Evolutionary conservation across 2,329 filamentous ascomycete genomes (phyloP).

Genomic region (Nigrograna mackinnonii): DNA sequence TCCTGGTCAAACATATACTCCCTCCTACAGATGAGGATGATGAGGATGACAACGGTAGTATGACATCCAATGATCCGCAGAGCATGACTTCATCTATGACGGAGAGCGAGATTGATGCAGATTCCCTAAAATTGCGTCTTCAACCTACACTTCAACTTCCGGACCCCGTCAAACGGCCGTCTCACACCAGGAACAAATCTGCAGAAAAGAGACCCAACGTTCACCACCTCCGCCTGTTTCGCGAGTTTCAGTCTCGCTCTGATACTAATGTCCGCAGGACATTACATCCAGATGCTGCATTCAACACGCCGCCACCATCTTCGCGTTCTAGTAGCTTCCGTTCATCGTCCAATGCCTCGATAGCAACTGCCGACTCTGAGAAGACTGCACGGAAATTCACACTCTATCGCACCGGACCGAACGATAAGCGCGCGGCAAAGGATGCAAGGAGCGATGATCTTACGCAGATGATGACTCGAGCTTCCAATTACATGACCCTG

Average conservation of each 20-base stretch:
- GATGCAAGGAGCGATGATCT: constrained; percentile 81
- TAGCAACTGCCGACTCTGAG: constrained; percentile 29
- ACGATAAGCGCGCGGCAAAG: constrained; percentile 56
- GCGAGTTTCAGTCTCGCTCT: constrained; percentile 35
- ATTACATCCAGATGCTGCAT: constrained; percentile 28
- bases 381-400: constrained; percentile 41
- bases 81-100: constrained; percentile 22
- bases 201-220: constrained; percentile 27
- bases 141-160: constrained; percentile 73
- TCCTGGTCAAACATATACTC: constrained; percentile 58
- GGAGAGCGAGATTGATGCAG: constrained; percentile 59
- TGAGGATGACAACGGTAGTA: constrained; percentile 48
- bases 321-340: constrained; percentile 33
- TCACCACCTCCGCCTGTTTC: constrained; percentile 41
- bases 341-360: constrained; percentile 25
- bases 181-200: constrained; percentile 22
- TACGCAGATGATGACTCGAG: constrained; percentile 93
- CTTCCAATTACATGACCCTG: constrained; percentile 97
- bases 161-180: constrained; percentile 44
- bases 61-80: constrained; percentile 15
- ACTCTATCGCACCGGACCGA: constrained; percentile 42
- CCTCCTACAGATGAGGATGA: constrained; percentile 49
- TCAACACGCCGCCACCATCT: constrained; percentile 13
- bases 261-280: constrained; percentile 33
- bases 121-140: constrained; percentile 79